Evolutionary conservation across 2,329 filamentous ascomycete genomes (phyloP).

Genomic region (Phialophora expanda): DNA sequence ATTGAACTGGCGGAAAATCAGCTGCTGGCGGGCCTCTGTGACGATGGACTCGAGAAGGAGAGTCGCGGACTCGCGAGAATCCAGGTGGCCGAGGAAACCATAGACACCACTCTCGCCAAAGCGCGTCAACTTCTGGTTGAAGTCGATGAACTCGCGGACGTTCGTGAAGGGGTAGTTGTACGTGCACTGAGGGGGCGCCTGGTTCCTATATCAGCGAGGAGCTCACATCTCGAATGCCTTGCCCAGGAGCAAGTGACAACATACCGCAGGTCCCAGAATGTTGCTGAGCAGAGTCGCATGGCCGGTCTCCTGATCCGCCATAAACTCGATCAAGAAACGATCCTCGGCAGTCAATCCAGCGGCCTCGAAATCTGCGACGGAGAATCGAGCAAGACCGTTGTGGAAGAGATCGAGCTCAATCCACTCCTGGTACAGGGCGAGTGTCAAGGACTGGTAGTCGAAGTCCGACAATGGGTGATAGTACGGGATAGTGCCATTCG

Average conservation of each 20-base stretch:
- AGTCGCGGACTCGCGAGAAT: slow-evolving; percentile 74
- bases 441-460: slow-evolving; percentile 72
- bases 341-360: slow-evolving; percentile 73
- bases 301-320: slow-evolving; percentile 77
- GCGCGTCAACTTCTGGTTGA: slow-evolving; percentile 82
- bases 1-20: slow-evolving; percentile 47
- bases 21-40: slow-evolving; percentile 76
- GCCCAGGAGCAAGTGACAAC: no score
- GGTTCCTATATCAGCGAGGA: neutral
- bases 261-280: slow-evolving; percentile 69
- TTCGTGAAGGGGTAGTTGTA: slow-evolving; percentile 75
- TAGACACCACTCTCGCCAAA: slow-evolving; percentile 75
- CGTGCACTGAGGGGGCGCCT: slow-evolving; percentile 71
- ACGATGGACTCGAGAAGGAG: slow-evolving; percentile 56
- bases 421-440: slow-evolving; percentile 81
- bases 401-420: slow-evolving; percentile 85
- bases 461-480: slow-evolving; percentile 74
- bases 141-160: slow-evolving; percentile 51
- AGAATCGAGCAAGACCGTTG: slow-evolving; percentile 72
- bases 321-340: slow-evolving; percentile 73
- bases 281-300: slow-evolving; percentile 76
- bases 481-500: slow-evolving; percentile 67
- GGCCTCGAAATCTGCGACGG: slow-evolving; percentile 69
- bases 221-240: neutral
- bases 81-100: slow-evolving; percentile 78